These are phyloP conservation scores for Thalassiosira profunda DNA, from an alignment of 108 stramenopile species.

Conservation along the genomic window DNA sequence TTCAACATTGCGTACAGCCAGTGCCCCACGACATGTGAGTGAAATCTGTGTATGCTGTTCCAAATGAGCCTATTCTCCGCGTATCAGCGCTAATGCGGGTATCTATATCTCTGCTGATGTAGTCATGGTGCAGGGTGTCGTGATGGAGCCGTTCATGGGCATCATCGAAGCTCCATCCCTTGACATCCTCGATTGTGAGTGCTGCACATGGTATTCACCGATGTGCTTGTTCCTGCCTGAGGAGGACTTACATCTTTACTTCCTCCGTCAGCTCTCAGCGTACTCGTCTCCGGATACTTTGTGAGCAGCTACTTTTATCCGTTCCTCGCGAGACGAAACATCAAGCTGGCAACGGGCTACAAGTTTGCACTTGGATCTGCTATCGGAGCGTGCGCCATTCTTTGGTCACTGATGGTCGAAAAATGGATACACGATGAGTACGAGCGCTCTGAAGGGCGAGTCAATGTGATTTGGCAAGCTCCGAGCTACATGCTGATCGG, in stretches of 20 bases:
- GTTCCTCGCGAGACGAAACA: constrained; percentile 55
- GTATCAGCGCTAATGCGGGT: neutral
- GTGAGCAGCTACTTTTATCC: constrained; percentile 76
- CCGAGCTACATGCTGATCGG: constrained; percentile 85
- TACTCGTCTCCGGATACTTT: constrained; percentile 74
- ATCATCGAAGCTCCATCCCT: constrained; percentile 80
- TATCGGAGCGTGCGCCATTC: constrained; percentile 72
- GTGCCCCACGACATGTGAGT: constrained; percentile 74
- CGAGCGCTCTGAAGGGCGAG: constrained; percentile 52
- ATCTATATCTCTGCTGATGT: constrained; percentile 9
- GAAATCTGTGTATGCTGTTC: constrained; percentile 36
- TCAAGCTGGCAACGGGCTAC: constrained; percentile 79
- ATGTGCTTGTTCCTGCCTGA: no score
- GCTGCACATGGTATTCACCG: no score
- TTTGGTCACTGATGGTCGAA: constrained; percentile 74
- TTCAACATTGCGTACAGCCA: constrained; percentile 91
- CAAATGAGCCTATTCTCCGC: neutral
- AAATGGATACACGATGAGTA: constrained; percentile 70
- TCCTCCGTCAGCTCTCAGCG: no score
- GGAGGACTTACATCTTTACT: no score
- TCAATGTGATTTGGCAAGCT: constrained; percentile 84
- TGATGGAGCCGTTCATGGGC: constrained; percentile 77
- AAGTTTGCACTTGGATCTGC: constrained; percentile 87
- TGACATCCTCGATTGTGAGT: constrained; percentile 64
- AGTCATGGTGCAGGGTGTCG: constrained; percentile 84